Evolutionary conservation across 352 stramenopile genomes (phyloP).

Genomic region (Phytopythium litorale): DNA sequence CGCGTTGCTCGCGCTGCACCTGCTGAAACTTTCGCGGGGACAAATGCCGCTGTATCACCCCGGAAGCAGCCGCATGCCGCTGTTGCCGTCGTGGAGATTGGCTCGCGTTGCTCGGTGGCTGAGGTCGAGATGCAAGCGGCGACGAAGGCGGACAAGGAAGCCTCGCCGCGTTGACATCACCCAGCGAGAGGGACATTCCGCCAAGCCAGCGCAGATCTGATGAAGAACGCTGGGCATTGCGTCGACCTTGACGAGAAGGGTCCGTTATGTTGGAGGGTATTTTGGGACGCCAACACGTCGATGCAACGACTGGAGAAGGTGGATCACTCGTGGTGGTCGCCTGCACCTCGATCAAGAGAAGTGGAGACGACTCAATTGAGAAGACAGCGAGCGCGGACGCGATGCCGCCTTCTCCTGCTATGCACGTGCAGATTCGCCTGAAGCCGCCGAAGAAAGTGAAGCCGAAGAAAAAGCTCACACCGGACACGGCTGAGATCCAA

Average conservation of each 20-base stretch:
- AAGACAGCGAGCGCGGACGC: not conserved
- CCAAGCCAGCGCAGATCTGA: not conserved
- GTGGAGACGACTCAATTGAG: not conserved
- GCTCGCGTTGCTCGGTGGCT: not conserved
- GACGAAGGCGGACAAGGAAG: not conserved
- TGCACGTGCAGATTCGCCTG: constrained; percentile 26
- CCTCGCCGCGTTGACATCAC: not conserved
- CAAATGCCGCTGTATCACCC: constrained; percentile 16
- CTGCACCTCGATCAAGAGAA: not conserved
- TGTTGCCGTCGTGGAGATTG: not conserved
- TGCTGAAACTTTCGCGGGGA: constrained; percentile 45
- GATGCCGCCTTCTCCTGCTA: constrained; percentile 17
- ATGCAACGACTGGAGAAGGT: not conserved
- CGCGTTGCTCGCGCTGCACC: constrained; percentile 32
- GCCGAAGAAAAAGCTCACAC: not conserved
- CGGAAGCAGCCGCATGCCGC: not conserved
- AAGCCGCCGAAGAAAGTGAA: constrained; percentile 15
- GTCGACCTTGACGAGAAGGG: not conserved
- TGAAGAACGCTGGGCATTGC: not conserved
- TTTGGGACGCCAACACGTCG: not conserved
- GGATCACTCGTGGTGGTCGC: not conserved
- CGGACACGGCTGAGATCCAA: too few species aligned
- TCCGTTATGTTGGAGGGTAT: not conserved
- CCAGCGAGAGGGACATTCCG: constrained; percentile 1
- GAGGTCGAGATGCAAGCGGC: not conserved